These are phyloP conservation scores for Xanthoconium separans DNA, from an alignment of 1,284 basidiomycete genomes.

Conservation along the genomic window DNA sequence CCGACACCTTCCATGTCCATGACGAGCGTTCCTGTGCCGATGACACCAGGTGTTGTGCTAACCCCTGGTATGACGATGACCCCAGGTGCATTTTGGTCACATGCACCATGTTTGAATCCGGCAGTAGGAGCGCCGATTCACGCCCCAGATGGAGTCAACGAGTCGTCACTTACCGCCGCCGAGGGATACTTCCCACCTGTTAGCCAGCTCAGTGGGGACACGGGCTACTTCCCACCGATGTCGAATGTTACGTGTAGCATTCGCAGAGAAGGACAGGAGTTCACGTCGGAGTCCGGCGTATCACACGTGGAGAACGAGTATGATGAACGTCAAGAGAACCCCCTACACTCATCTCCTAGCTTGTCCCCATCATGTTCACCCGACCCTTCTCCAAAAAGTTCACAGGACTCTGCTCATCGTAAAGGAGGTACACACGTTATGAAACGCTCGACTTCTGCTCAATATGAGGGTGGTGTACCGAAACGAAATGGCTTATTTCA, in stretches of 20 bases:
- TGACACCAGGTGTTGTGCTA: conserved; percentile 67
- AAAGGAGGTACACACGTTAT: conserved; percentile 21
- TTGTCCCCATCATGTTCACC: conserved; percentile 12
- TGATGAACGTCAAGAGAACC: conserved; percentile 7
- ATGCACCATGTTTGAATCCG: conserved; percentile 59
- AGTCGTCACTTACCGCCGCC: conserved; percentile 3
- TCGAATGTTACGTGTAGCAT: conserved; percentile 44
- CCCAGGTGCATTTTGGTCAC: conserved; percentile 66
- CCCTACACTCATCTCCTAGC: conserved; percentile 8
- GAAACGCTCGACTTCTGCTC: conserved; percentile 32
- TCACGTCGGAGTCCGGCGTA: conserved; percentile 2
- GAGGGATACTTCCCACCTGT: conserved; percentile 48
- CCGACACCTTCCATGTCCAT: conserved; percentile 22
- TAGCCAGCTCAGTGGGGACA: conserved; percentile 24
- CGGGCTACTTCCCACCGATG: conserved; percentile 42
- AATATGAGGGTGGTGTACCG: conserved; percentile 24
- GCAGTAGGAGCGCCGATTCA: conserved; percentile 67
- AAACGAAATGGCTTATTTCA: conserved; percentile 33
- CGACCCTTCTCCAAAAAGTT: conserved; percentile 9
- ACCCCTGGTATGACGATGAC: conserved; percentile 68
- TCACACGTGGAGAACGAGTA: conserved; percentile 5
- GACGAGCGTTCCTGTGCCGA: conserved; percentile 34
- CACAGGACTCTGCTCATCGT: conserved; percentile 9
- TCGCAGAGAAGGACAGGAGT: conserved; percentile 27
- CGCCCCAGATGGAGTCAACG: conserved; percentile 18